Evolutionary conservation across 768 basidiomycete species (phyloP).

Genomic region (Lentinula lateritia): DNA sequence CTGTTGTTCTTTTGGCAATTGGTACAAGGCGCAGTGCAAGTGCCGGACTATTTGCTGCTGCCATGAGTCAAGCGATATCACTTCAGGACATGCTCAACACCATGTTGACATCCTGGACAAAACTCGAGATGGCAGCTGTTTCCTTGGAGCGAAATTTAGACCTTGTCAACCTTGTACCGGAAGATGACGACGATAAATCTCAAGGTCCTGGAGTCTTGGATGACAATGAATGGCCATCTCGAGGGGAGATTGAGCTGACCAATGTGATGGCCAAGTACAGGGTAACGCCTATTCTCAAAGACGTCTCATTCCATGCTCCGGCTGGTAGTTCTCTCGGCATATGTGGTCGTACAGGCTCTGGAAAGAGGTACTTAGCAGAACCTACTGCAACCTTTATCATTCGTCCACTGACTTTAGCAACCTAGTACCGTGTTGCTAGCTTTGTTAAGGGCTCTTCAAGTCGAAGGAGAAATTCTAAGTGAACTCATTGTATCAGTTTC

Average conservation of each 20-base stretch:
- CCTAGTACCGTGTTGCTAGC: constrained; percentile 37
- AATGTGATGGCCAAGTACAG: constrained; percentile 25
- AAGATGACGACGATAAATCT: constrained; percentile 7
- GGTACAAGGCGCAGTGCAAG: constrained; percentile 8
- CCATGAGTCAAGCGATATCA: constrained; percentile 9
- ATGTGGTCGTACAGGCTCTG: constrained; percentile 4
- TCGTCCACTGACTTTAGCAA: not conserved
- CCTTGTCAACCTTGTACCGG: constrained; percentile 9
- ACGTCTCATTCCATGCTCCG: constrained; percentile 8
- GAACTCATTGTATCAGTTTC: not conserved
- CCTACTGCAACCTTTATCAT: constrained; percentile 48
- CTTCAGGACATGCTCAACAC: constrained; percentile 11
- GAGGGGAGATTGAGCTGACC: constrained; percentile 36
- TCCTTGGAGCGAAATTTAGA: constrained; percentile 13
- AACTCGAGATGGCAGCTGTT: constrained; percentile 12
- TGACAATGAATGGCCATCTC: constrained; percentile 29
- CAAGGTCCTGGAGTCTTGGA: not conserved
- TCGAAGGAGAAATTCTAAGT: constrained; percentile 33
- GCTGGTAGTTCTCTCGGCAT: constrained; percentile 7
- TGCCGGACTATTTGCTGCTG: constrained; percentile 11
- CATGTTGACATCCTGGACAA: constrained; percentile 12
- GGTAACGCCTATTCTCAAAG: constrained; percentile 4
- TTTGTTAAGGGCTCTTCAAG: constrained; percentile 36
- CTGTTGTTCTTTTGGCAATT: constrained; percentile 9
- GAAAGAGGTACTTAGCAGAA: constrained; percentile 44